Evolutionary conservation across 305 asterid species (phyloP), one percentile per base, ranked within the genome.

Genomic region (Fraxinus nigra): DNA sequence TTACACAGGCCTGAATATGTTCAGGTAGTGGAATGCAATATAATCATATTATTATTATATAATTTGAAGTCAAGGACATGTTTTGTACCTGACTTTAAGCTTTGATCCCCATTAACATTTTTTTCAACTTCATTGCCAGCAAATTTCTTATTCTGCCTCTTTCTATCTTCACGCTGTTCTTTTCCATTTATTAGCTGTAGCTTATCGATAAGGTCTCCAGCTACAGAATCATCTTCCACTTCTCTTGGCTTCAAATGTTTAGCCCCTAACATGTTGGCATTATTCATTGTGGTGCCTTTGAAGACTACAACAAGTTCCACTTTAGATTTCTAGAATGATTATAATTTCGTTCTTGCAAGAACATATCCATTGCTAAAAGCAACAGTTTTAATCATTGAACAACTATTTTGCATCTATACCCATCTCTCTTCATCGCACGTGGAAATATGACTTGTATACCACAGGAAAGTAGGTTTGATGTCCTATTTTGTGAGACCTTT

Each of bases 41-140:
- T 69, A 69, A 34, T 14, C 30, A 9, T 14, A 69, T 13, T 4
- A 69, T 30, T 67, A 67, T 30, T 30, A 69, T 73, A 10, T 4
- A 22, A 54, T 38, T 72, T 79, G 79, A 40, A 2, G 33, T 46
- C 8, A 51, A 54, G 70, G 78, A 69, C 26, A 24, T 7, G 72
- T 40, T 76, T 30, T 69, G 22, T 48, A 84, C 85, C 87, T 82
- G 86, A 79, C 74, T 78, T 83, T 16, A 38, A 26, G 65, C 16
- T 78, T 75, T 85, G 83, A 76, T 79, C 85, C 59, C 30, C 78
- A 20, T 51, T 35, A 14, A 24, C 84, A 81, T 30, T 78, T 81
- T 85, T 73, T 46, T 73, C 75, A 78, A 80, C 83, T 83, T 56
- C 81, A 37, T 65, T 32, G 81, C 76, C 85, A 73, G 72, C 86